These are phyloP conservation scores for Diaporthe citrichinensis DNA, from an alignment of 2,329 filamentous ascomycete species.

Conservation along the genomic window DNA sequence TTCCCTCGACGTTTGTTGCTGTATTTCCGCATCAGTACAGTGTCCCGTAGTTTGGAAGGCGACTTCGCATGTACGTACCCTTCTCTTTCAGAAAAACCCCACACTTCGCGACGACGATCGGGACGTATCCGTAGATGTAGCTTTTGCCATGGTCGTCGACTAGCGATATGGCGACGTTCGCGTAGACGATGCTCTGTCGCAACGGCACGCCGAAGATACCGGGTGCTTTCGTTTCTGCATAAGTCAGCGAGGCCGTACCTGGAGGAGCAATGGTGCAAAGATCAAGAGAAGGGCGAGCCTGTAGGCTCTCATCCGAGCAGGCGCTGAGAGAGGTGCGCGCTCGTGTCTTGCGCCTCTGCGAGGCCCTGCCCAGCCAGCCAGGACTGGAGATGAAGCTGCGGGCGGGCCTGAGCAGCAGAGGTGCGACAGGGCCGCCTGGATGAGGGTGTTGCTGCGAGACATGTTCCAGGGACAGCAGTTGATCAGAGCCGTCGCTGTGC, in stretches of 20 bases:
- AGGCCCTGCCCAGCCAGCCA: constrained; percentile 23
- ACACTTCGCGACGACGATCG: constrained; percentile 98
- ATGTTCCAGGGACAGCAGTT: constrained; percentile 26
- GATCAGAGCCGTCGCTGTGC: neutral
- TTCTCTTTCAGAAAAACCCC: constrained; percentile 98
- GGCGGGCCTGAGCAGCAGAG: constrained; percentile 5
- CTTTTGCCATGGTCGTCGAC: constrained; percentile 93
- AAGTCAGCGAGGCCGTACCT: constrained; percentile 43
- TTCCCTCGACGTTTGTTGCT: constrained; percentile 96
- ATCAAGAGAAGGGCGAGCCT: neutral
- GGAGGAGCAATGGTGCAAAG: neutral
- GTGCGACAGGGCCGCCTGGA: constrained; percentile 2
- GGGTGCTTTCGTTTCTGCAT: constrained; percentile 65
- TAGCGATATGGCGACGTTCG: constrained; percentile 97
- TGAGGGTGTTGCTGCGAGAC: constrained; percentile 3
- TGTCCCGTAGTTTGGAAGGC: neutral
- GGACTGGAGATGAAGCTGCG: constrained; percentile 25
- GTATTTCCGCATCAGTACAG: constrained; percentile 44
- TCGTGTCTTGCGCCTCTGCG: constrained; percentile 14
- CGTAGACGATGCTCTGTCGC: constrained; percentile 94
- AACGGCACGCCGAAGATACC: constrained; percentile 97
- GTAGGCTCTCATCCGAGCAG: neutral
- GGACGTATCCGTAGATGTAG: constrained; percentile 98
- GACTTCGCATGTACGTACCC: constrained; percentile 69
- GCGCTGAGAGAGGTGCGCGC: neutral